Base-by-base conservation (phyloP, 371 early-diverging fungal genomes). In the Blyttiomyces sp. region DNA sequence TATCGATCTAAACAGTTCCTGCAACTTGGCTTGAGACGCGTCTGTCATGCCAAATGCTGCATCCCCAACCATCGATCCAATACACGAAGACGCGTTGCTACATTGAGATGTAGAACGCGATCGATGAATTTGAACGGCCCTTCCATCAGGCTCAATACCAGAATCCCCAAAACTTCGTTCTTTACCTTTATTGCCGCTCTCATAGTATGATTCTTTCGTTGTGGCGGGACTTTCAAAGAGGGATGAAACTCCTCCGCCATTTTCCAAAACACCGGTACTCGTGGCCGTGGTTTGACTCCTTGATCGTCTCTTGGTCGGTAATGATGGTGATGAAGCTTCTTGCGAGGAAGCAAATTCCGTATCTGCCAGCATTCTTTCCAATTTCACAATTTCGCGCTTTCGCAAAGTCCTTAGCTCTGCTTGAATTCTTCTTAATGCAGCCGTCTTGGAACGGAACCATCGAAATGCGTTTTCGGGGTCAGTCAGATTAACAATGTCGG, bases 391-490 rank as follows among this genome's bases (percentile, higher is more conserved):
- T 27, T 68, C 59, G 19, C 27, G 33, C 7, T 26, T 51, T 2
- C 60, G 49, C 51, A 71, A 42, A 5, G 21, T n/a, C 13, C 34
- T 2, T 23, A 77, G 49, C 1, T 57, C 49, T 3, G 49, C 35
- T 43, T 57, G 56, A 48, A 76, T 54, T 3, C 59, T 49, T 23
- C 48, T 49, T 46, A 81, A 68, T 13, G 57, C 19, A n/a, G 11
- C 21, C 0, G 65, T 56, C 50, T 74, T 72, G 16, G 69, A 46
- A 7, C 75, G 59, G 71, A 81, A 81, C 80, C 81, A 81, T 46
- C 81, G 70, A 43, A 80, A 74, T 23, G 61, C 66, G 30, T 49
- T 42, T 21, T 75, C 75, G 19, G 57, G 31, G 54, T 75, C 75
- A 2, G 70, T 68, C 49, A 81, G 66, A 54, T 66, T 65, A 59